Evolutionary conservation across 139 green algal species (phyloP).

Genomic region (Parachlorella kessleri): DNA sequence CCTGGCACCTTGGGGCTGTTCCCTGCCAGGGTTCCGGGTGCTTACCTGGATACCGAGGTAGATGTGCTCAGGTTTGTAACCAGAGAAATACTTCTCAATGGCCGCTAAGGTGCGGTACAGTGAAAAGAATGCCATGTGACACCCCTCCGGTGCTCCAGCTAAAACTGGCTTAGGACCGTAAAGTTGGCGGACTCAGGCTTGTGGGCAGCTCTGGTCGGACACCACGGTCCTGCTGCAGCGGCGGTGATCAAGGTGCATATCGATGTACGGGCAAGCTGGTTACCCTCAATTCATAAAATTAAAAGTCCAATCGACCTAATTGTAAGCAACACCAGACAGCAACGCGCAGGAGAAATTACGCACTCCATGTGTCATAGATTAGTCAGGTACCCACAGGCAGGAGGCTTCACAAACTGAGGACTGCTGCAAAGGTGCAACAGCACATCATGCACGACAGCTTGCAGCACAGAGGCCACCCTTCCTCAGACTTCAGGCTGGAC

Average conservation of each 20-base stretch:
- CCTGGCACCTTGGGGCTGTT: neutral
- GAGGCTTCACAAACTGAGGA: no score
- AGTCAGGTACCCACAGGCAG: no score
- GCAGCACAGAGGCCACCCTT: no score
- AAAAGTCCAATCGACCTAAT: no score
- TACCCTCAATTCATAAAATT: neutral
- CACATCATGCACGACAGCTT: no score
- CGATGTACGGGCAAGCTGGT: neutral
- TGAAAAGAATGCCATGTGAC: neutral
- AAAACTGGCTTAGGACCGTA: no score
- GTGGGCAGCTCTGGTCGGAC: neutral
- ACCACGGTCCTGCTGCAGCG: neutral
- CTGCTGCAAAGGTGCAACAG: no score
- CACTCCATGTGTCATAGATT: no score
- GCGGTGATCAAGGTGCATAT: neutral
- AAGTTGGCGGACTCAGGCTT: no score
- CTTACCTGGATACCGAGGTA: slow-evolving; percentile 8
- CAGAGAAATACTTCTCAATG: slow-evolving; percentile 10
- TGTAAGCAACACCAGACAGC: no score
- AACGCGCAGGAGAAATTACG: no score
- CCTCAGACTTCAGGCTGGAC: no score
- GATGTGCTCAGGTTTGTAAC: slow-evolving; percentile 19
- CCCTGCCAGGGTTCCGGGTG: neutral
- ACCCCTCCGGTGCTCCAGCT: neutral
- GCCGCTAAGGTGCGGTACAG: neutral